Conservation (phyloP, 352 stramenopile species). For the Thalassiosira hispida region DNA sequence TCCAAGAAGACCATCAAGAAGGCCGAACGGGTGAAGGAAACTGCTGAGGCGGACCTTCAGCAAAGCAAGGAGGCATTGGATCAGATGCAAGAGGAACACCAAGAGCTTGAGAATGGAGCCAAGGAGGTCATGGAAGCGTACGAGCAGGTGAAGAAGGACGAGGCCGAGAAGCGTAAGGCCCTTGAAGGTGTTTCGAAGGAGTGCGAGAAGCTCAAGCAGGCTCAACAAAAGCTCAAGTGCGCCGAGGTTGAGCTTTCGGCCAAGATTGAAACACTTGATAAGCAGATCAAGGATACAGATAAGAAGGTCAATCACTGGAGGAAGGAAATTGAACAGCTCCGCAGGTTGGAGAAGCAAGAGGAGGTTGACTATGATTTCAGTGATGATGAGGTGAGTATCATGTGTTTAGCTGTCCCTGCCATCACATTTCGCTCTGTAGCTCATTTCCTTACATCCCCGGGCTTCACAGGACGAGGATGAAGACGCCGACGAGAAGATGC, state of each 20-base stretch:
- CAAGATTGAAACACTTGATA: conserved; percentile 92
- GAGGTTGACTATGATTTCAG: conserved; percentile 72
- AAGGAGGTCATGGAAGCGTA: conserved; percentile 90
- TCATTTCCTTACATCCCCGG: no score
- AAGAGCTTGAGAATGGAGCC: conserved; percentile 92
- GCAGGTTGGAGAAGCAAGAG: conserved; percentile 72
- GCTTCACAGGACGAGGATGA: conserved; percentile 79
- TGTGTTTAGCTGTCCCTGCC: no score
- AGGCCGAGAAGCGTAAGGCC: conserved; percentile 88
- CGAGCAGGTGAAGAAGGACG: conserved; percentile 90
- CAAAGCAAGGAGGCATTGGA: conserved; percentile 86
- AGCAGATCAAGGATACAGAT: conserved; percentile 91
- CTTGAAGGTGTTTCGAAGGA: conserved; percentile 78
- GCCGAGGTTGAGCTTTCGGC: conserved; percentile 93
- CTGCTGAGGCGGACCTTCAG: conserved; percentile 85
- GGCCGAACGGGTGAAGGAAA: conserved; percentile 83
- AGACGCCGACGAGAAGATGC: conserved; percentile 52
- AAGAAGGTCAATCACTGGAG: conserved; percentile 89
- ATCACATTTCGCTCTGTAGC: no score
- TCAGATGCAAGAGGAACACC: conserved; percentile 89
- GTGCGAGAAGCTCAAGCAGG: conserved; percentile 86
- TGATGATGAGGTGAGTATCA: conserved; percentile 80
- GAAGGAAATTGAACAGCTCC: conserved; percentile 84
- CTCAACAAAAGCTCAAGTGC: conserved; percentile 90
- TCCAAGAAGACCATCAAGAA: conserved; percentile 77